Percentiles rank a stretch among this genome's conserved stretches.
Evolutionary conservation across 2,329 filamentous ascomycete species (phyloP).

Genomic region (Dactylellina cionopaga): DNA sequence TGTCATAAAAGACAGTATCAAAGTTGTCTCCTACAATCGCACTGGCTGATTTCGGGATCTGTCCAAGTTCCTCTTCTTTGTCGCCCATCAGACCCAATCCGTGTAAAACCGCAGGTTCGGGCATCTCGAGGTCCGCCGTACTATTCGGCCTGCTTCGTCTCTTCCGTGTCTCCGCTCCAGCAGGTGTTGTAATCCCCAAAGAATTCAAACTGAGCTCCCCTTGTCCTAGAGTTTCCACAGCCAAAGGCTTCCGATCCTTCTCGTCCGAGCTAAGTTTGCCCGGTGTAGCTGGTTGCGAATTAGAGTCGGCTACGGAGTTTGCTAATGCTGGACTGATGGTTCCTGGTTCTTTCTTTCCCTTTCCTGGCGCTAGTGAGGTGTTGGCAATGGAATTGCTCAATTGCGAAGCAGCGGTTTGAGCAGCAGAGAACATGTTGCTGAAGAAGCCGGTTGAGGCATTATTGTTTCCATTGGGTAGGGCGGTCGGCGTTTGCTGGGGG

Average conservation of each 20-base stretch:
- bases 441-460: slow-evolving; percentile 76
- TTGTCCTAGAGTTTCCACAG: slow-evolving; percentile 86
- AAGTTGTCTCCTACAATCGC: slow-evolving; percentile 38
- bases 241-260: slow-evolving; percentile 72
- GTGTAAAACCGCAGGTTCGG: slow-evolving; percentile 31
- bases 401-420: slow-evolving; percentile 86
- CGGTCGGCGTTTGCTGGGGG: slow-evolving; percentile 65
- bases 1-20: slow-evolving; percentile 44
- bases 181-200: slow-evolving; percentile 72
- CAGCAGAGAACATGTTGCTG: slow-evolving; percentile 89
- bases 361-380: slow-evolving; percentile 61
- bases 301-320: slow-evolving; percentile 58
- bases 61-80: slow-evolving; percentile 46
- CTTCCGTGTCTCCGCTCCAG: slow-evolving; percentile 11
- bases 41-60: slow-evolving; percentile 44
- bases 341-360: slow-evolving; percentile 59
- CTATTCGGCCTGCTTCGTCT: slow-evolving; percentile 34
- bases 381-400: slow-evolving; percentile 71
- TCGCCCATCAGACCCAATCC: slow-evolving; percentile 40
- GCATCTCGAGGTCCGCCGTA: slow-evolving; percentile 31
- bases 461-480: slow-evolving; percentile 60
- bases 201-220: slow-evolving; percentile 91
- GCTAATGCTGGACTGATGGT: slow-evolving; percentile 57
- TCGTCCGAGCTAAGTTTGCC: slow-evolving; percentile 58
- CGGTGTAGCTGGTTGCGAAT: slow-evolving; percentile 62